Evolutionary conservation across 2,329 filamentous ascomycete species (phyloP).

Genomic region (Calcarisporium arbuscula): DNA sequence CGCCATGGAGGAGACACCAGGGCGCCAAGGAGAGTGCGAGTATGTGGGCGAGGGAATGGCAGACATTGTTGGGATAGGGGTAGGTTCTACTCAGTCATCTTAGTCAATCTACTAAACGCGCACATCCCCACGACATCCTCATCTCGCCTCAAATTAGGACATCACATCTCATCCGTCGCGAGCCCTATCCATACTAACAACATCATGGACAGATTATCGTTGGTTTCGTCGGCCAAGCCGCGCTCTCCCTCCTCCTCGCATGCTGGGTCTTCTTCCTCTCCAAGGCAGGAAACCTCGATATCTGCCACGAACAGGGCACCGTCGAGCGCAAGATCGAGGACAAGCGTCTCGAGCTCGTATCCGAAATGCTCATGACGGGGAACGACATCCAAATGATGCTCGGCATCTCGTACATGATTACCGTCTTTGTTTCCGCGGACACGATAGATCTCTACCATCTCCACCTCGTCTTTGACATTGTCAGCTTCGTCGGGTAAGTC

Average conservation of each 20-base stretch:
- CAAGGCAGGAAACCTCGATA: slow-evolving; percentile 18
- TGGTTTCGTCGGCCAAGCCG: slow-evolving; percentile 22
- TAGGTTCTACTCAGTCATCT: slow-evolving; percentile 12
- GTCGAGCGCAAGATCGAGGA: slow-evolving; percentile 19
- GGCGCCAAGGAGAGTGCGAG: slow-evolving; percentile 12
- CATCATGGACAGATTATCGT: slow-evolving; percentile 18
- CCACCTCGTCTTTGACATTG: slow-evolving; percentile 25
- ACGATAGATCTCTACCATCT: slow-evolving; percentile 24
- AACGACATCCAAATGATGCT: slow-evolving; percentile 26
- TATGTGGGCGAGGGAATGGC: slow-evolving; percentile 20
- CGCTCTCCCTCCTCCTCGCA: slow-evolving; percentile 14
- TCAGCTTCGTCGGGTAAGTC: slow-evolving; percentile 24
- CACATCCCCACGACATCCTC: not conserved
- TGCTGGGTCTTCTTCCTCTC: slow-evolving; percentile 27
- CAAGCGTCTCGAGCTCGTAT: slow-evolving; percentile 23
- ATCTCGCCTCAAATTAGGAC: not conserved
- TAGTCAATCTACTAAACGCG: not conserved
- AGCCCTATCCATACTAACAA: not conserved
- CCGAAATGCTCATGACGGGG: slow-evolving; percentile 26
- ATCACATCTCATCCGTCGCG: not conserved
- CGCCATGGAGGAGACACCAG: not conserved
- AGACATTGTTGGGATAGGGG: slow-evolving; percentile 24
- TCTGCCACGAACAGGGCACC: slow-evolving; percentile 19
- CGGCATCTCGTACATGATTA: slow-evolving; percentile 24
- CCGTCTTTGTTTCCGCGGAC: slow-evolving; percentile 16